These are phyloP conservation scores for Kwoniella sp. DNA, from an alignment of 768 basidiomycete species.

Conservation along the genomic window DNA sequence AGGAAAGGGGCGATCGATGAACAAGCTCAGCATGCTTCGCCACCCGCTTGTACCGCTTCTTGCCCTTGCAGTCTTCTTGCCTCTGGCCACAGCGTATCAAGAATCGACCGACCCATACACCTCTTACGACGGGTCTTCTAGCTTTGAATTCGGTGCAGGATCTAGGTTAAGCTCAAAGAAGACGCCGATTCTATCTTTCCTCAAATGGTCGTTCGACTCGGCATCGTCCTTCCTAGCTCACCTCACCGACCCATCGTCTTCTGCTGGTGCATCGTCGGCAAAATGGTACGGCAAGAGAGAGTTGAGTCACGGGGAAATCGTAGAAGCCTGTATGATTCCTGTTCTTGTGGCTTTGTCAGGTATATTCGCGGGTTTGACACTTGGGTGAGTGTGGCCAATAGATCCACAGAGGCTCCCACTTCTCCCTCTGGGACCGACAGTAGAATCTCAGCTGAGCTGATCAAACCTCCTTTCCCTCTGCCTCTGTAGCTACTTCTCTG, in stretches of 20 bases:
- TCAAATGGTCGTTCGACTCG: slow-evolving; percentile 14
- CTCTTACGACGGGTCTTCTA: slow-evolving; percentile 2
- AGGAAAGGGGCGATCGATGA: neutral
- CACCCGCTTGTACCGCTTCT: slow-evolving; percentile 5
- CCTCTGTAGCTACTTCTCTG: slow-evolving; percentile 65
- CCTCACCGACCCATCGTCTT: neutral
- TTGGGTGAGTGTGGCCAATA: slow-evolving; percentile 63
- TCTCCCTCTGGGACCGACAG: too few species aligned
- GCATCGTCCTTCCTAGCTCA: slow-evolving; percentile 3
- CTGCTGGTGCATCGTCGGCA: neutral
- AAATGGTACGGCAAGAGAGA: slow-evolving; percentile 14
- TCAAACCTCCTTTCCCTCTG: too few species aligned
- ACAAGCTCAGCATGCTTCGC: neutral
- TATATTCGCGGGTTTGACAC: slow-evolving; percentile 82
- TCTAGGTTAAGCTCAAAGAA: neutral
- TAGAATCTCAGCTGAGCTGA: too few species aligned
- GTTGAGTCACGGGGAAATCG: slow-evolving; percentile 38
- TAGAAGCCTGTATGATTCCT: slow-evolving; percentile 69
- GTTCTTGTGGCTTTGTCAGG: slow-evolving; percentile 79
- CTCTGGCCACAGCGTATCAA: slow-evolving; percentile 5
- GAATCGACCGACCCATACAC: slow-evolving; percentile 16
- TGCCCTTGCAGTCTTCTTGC: slow-evolving; percentile 5
- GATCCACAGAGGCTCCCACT: neutral
- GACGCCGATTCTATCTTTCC: slow-evolving; percentile 22
- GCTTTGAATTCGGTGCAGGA: neutral